A percentile compares a stretch with the other conserved stretches of the same genome.
These are phyloP conservation scores for Cordia subcordata DNA, from an alignment of 257 asterid species.

Conservation along the genomic window DNA sequence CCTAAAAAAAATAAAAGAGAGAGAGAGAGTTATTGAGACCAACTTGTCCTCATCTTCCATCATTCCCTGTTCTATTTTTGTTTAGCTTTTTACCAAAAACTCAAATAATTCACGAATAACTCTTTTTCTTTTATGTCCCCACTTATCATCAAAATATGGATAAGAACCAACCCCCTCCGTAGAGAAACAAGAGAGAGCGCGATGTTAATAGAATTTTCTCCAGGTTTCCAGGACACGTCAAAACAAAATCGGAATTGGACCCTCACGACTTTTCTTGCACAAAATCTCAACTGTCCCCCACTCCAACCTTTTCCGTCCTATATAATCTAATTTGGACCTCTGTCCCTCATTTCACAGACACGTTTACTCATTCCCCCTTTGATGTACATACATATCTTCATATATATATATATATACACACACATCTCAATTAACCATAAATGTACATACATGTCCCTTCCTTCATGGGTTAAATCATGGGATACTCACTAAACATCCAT, in stretches of 20 bases:
- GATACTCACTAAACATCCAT: neutral
- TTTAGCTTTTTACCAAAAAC: no score
- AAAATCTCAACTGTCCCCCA: conserved; percentile 26
- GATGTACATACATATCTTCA: no score
- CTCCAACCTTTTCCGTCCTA: neutral
- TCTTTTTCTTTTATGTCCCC: no score
- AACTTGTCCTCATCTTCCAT: no score
- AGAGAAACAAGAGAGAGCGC: no score
- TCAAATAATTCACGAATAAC: no score
- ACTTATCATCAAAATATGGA: neutral
- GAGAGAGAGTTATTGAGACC: no score
- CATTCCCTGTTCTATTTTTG: no score
- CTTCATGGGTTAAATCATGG: no score
- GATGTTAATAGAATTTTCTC: conserved; percentile 11
- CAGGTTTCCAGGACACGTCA: conserved; percentile 18
- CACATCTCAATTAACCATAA: conserved; percentile 1
- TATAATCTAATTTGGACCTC: conserved; percentile 9
- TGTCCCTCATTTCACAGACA: conserved; percentile 17
- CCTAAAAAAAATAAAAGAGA: no score
- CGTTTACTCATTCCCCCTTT: no score
- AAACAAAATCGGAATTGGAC: conserved; percentile 19
- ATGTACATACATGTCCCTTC: conserved; percentile 13
- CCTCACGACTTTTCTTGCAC: conserved; percentile 21
- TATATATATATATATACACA: no score
- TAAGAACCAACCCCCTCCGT: conserved; percentile 7